Evolutionary conservation across 805 yeast species (phyloP).

Genomic region (Candida pseudofarinosa): DNA sequence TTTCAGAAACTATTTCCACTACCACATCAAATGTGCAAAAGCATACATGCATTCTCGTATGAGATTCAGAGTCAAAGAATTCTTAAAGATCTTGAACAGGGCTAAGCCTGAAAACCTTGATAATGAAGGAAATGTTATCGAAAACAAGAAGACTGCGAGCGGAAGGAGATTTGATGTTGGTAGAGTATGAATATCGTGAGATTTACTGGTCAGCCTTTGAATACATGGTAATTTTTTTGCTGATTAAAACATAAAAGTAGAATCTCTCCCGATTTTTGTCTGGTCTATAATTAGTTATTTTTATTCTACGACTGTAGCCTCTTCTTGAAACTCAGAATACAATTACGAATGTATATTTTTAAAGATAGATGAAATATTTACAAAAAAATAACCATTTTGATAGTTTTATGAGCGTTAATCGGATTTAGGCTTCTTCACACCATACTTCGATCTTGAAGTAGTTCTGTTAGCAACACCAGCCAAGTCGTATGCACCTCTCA

Average conservation of each 20-base stretch:
- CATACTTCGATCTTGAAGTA: conserved; percentile 88
- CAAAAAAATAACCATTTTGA: background rate
- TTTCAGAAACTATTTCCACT: conserved; percentile 96
- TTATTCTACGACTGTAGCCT: too few species aligned
- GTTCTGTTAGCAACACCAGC: conserved; percentile 92
- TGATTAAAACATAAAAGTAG: too few species aligned
- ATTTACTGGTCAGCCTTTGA: too few species aligned
- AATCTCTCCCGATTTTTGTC: too few species aligned
- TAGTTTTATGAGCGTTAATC: background rate
- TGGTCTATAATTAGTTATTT: too few species aligned
- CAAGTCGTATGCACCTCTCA: conserved; percentile 90
- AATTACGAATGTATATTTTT: background rate
- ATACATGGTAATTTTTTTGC: too few species aligned
- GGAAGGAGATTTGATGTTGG: conserved; percentile 59
- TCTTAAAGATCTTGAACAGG: conserved; percentile 90
- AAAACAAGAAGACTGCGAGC: conserved; percentile 62
- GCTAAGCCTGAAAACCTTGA: conserved; percentile 92
- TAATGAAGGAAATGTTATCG: conserved; percentile 49
- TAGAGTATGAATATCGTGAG: conserved; percentile 9
- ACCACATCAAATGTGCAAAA: conserved; percentile 96
- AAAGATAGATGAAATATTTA: background rate
- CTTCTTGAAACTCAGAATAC: too few species aligned
- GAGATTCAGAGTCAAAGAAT: conserved; percentile 93
- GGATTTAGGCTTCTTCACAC: conserved; percentile 74
- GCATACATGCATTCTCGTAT: conserved; percentile 98